Conservation (phyloP, 352 stramenopile species). For the Halophytophthora polymorphica region DNA sequence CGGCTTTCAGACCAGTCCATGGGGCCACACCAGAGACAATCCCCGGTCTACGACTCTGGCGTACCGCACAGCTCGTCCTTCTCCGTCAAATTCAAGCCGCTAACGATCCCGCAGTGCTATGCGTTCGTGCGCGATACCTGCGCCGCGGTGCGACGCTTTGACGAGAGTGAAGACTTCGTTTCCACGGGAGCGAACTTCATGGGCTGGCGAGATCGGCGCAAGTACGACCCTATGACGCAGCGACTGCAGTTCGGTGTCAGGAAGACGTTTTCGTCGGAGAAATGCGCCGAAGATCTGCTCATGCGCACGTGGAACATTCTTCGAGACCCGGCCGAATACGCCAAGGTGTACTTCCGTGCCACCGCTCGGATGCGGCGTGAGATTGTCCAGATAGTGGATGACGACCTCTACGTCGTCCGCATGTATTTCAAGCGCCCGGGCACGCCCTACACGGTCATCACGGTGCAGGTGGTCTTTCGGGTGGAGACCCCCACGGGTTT, state of each 20-base stretch:
- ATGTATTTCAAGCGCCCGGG: conserved; percentile 37
- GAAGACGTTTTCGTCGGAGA: conserved; percentile 30
- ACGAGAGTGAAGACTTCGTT: conserved; percentile 9
- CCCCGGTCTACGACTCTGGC: conserved; percentile 19
- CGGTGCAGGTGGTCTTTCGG: conserved; percentile 49
- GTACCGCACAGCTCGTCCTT: conserved; percentile 44
- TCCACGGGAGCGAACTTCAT: conserved; percentile 21
- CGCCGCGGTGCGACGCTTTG: conserved; percentile 28
- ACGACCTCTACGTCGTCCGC: conserved; percentile 50
- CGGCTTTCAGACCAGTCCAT: background rate
- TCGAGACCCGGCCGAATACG: conserved; percentile 28
- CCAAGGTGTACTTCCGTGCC: conserved; percentile 31
- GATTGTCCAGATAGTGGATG: conserved; percentile 45
- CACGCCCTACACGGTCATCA: conserved; percentile 44
- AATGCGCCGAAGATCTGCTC: conserved; percentile 20
- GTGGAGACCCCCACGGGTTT: conserved; percentile 47
- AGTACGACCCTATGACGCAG: conserved; percentile 18
- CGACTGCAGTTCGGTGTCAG: too few relatives aligned
- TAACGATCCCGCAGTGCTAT: conserved; percentile 17
- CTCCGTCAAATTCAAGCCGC: conserved; percentile 20
- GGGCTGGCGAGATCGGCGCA: conserved; percentile 25
- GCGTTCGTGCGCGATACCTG: conserved; percentile 41
- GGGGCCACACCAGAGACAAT: background rate
- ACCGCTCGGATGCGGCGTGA: conserved; percentile 35
- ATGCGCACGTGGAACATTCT: conserved; percentile 33